Base-by-base conservation (phyloP, 257 asterid genomes). In the Striga asiatica region DNA sequence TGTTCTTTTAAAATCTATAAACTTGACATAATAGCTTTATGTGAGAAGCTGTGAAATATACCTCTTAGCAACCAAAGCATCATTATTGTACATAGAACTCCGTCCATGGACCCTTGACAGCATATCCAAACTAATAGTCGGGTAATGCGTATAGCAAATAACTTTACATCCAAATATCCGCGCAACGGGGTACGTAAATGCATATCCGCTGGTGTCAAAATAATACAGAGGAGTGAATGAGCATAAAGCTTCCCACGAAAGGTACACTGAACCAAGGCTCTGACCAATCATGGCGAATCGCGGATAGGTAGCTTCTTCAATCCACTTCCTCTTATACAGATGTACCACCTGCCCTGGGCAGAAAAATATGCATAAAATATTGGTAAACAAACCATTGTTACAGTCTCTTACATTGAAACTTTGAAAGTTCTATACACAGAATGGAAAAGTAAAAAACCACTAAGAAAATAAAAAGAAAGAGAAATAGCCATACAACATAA, bases 231-330 rank as follows among this genome's bases (percentile, higher is more conserved):
- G 95, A 45, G 94, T 84, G 56, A 65, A 79, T 18, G 65, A 60
- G 73, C 81, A 71, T 69, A 92, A 74, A 66, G 98, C 94, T 79
- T 92, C 94, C 97, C 97, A 88, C 25, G 95, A 74, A 8, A 88
- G 82, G 65, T 77, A 82, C 45, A 91, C 79, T 27, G 98, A 91
- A 58, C 98, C 95, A 67, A 91, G 75, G 76, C 98, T 91, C 69
- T 91, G 98, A 23, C 98, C 94, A 70, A 91, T 84, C 95, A 88
- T 84, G 23, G 97, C 88, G 73, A 91, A 91, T 29, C 97, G 89
- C 31, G 95, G 97, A 68, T 84, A 91, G 12, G 85, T 82, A 45
- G 80, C 65, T 81, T 84, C 97, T 67, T 84, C 98, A 55, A 84
- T 63, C 94, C 98, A 87, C 67, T 77, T 88, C 69, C 98, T 81